Percentiles rank a stretch among this genome's conserved stretches.
Evolutionary conservation across 768 basidiomycete species (phyloP).

Genomic region (Mycena indigotica): DNA sequence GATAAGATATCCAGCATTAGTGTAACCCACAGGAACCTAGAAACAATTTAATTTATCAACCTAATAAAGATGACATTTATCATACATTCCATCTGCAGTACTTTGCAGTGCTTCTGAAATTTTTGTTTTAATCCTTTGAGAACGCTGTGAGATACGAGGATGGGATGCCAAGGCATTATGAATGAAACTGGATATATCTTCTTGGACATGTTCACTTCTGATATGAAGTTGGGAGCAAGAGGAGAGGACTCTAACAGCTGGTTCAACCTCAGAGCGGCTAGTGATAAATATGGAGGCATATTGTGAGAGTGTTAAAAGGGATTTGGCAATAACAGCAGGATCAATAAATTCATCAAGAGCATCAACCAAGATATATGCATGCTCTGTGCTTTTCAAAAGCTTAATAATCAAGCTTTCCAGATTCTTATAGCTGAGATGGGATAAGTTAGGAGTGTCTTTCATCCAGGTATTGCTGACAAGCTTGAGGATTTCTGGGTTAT

Average conservation of each 20-base stretch:
- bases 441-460: conserved; percentile 7
- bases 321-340: conserved; percentile 6
- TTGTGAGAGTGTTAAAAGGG: background rate
- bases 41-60: background rate
- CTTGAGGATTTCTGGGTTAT: conserved; percentile 6
- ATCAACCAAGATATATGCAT: conserved; percentile 14
- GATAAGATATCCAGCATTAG: conserved; percentile 14
- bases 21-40: conserved; percentile 18
- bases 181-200: conserved; percentile 13
- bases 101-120: conserved; percentile 5
- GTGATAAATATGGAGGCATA: conserved; percentile 9
- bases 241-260: background rate
- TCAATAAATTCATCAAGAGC: conserved; percentile 15
- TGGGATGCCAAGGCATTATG: conserved; percentile 2
- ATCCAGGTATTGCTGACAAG: conserved; percentile 16
- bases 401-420: conserved; percentile 11
- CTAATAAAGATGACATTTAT: background rate
- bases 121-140: conserved; percentile 7
- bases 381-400: conserved; percentile 6
- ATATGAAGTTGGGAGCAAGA: conserved; percentile 7
- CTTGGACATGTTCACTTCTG: conserved; percentile 1
- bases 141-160: conserved; percentile 5
- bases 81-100: conserved; percentile 17
- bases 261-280: conserved; percentile 11
- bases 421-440: conserved; percentile 10